phyloP scores from a whole-genome alignment of 2,329 filamentous ascomycete species.

The Pestalotiopsis sp. region DNA sequence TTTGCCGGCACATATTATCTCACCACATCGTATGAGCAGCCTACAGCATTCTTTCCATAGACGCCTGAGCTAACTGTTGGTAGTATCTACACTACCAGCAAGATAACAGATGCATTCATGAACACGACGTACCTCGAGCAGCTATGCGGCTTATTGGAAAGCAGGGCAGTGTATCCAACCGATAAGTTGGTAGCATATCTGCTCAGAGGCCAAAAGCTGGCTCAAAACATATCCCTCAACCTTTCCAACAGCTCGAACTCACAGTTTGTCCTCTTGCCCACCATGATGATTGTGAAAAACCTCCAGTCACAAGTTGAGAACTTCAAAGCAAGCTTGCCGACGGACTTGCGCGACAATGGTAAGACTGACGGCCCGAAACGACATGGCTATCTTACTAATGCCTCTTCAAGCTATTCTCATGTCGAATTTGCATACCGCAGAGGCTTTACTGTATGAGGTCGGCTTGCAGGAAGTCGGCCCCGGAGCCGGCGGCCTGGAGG shows the following conservation, averaged over 20 bases:
- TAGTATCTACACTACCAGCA: constrained; percentile 37
- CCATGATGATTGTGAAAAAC: constrained; percentile 43
- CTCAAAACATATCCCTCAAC: constrained; percentile 47
- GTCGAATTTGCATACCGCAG: constrained; percentile 46
- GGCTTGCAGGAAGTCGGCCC: constrained; percentile 42
- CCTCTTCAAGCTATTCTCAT: constrained; percentile 36
- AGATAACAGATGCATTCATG: constrained; percentile 51
- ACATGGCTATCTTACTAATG: background rate
- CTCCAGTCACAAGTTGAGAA: constrained; percentile 47
- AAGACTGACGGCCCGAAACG: constrained; percentile 14
- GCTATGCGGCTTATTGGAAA: constrained; percentile 45
- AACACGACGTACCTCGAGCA: constrained; percentile 45
- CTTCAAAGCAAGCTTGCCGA: constrained; percentile 38
- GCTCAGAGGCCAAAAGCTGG: constrained; percentile 49
- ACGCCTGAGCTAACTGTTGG: background rate
- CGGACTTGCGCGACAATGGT: constrained; percentile 38
- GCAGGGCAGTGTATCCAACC: constrained; percentile 42
- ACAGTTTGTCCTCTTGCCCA: constrained; percentile 35
- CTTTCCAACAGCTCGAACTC: constrained; percentile 30
- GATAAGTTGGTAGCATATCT: constrained; percentile 49
- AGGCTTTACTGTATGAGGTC: constrained; percentile 50
- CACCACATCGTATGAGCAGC: constrained; percentile 45
- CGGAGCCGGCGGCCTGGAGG: constrained; percentile 31
- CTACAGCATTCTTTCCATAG: background rate
- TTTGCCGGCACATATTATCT: constrained; percentile 54